Percentiles rank a stretch among this genome's conserved stretches.
phyloP scores from a whole-genome alignment of 306 rosid species.

The Parietaria judaica region DNA sequence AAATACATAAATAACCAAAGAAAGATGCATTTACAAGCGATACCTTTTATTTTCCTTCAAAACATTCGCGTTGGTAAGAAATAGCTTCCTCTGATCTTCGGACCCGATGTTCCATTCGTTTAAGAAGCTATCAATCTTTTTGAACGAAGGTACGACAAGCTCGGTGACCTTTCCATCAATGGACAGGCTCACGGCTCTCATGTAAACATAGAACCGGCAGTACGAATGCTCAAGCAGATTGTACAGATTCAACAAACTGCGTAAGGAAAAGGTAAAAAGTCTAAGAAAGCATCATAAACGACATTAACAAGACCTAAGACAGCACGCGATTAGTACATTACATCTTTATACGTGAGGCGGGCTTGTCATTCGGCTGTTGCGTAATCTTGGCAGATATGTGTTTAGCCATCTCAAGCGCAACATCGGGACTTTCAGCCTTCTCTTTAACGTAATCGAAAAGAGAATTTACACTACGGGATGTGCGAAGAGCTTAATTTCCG shows the following conservation, averaged over 20 bases:
- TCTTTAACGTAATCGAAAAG: no score
- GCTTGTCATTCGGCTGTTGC: constrained; percentile 71
- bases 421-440: constrained; percentile 60
- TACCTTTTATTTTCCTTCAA: constrained; percentile 85
- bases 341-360: constrained; percentile 83
- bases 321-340: constrained; percentile 21
- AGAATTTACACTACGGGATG: no score
- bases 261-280: background rate
- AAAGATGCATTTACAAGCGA: background rate
- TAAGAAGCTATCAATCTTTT: constrained; percentile 72
- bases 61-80: constrained; percentile 64
- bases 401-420: constrained; percentile 63
- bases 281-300: background rate
- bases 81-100: constrained; percentile 64
- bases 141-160: constrained; percentile 58
- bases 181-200: constrained; percentile 65
- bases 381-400: constrained; percentile 53
- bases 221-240: constrained; percentile 73
- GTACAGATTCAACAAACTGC: constrained; percentile 84
- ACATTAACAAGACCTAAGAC: background rate
- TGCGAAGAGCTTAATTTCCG: no score
- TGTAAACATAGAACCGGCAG: constrained; percentile 65
- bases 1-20: background rate
- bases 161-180: constrained; percentile 73
- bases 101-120: constrained; percentile 85